These are phyloP conservation scores for Pulicaria dysenterica DNA, from an alignment of 129 eudicot genomes.

Conservation along the genomic window DNA sequence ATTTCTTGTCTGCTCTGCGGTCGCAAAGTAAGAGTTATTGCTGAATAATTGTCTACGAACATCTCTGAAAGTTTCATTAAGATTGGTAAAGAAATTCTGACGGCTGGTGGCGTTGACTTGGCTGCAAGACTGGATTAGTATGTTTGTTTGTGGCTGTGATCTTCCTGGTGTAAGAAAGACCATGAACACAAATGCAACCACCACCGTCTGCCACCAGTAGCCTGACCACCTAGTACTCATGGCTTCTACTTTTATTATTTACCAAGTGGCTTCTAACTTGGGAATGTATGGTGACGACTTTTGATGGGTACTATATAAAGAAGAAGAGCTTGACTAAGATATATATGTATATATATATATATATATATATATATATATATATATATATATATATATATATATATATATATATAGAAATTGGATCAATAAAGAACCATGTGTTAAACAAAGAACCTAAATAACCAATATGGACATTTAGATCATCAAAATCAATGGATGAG, in stretches of 20 bases:
- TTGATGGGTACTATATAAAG: conserved; percentile 24
- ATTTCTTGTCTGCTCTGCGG: conserved; percentile 55
- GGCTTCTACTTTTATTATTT: conserved; percentile 16
- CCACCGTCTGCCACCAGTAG: conserved; percentile 21
- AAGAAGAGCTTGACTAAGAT: conserved; percentile 17
- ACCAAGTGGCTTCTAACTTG: not conserved
- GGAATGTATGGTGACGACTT: conserved; percentile 16
- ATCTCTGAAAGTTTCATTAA: conserved; percentile 51
- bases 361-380: not conserved
- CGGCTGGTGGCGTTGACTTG: conserved; percentile 46
- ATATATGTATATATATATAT: not conserved
- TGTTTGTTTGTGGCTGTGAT: conserved; percentile 57
- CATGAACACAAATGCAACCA: conserved; percentile 21
- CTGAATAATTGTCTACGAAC: conserved; percentile 42
- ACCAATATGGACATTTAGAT: no score
- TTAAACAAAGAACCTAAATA: no score
- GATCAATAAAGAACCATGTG: no score
- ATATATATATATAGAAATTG: no score
- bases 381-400: no score
- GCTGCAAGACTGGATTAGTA: conserved; percentile 58
- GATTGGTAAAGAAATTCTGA: conserved; percentile 44
- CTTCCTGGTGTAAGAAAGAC: conserved; percentile 29
- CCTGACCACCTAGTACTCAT: conserved; percentile 13
- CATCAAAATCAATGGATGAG: no score
- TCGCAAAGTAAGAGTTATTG: conserved; percentile 48